Conservation (phyloP, 257 asterid species). For the Mitragyna speciosa region DNA sequence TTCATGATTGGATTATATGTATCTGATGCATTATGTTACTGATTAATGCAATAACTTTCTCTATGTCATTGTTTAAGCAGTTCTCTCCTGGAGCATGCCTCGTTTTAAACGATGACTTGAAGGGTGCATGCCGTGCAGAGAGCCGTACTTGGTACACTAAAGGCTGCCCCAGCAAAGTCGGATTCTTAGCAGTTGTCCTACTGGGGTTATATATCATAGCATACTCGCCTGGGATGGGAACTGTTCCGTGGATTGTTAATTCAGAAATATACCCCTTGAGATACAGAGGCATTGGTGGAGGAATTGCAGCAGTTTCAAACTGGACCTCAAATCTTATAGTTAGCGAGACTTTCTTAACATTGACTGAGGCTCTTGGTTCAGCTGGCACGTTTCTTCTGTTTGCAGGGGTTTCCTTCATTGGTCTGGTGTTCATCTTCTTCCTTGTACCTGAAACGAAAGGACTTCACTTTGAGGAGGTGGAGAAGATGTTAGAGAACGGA, state of each 20-base stretch:
- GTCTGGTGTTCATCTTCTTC: constrained; percentile 50
- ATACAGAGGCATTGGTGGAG: constrained; percentile 70
- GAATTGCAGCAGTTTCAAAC: constrained; percentile 62
- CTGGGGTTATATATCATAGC: constrained; percentile 54
- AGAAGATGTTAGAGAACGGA: constrained; percentile 50
- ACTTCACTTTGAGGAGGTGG: constrained; percentile 61
- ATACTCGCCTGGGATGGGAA: constrained; percentile 73
- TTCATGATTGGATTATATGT: background rate
- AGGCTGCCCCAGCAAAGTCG: constrained; percentile 62
- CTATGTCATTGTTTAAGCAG: constrained; percentile 21
- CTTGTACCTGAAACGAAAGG: constrained; percentile 74
- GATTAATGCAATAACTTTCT: background rate
- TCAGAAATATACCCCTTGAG: constrained; percentile 64
- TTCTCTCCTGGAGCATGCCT: constrained; percentile 51
- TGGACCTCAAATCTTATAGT: constrained; percentile 67
- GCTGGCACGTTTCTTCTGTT: constrained; percentile 61
- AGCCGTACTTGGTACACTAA: constrained; percentile 50
- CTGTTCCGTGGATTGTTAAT: constrained; percentile 70
- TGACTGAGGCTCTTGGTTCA: constrained; percentile 56
- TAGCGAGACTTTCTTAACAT: constrained; percentile 57
- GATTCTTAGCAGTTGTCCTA: constrained; percentile 52
- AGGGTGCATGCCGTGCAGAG: constrained; percentile 35
- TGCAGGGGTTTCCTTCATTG: constrained; percentile 52
- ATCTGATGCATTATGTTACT: background rate
- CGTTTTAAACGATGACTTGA: constrained; percentile 26